Conservation (phyloP, 176 grass and related monocot genomes). For the Oryza meridionalis region DNA sequence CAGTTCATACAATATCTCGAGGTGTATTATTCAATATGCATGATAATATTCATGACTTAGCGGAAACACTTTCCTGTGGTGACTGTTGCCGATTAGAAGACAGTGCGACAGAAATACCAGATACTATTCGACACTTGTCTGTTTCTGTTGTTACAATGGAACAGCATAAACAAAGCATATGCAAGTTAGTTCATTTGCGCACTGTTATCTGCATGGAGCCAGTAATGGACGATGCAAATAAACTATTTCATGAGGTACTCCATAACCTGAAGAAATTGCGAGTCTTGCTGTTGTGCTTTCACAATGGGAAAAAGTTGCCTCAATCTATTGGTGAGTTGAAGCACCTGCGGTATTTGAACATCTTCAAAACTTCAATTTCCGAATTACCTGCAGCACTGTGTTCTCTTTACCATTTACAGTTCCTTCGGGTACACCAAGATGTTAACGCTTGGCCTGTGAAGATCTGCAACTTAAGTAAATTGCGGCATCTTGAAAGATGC, state of each 20-base stretch:
- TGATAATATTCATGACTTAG: background rate
- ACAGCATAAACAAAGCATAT: background rate
- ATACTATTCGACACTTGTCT: background rate
- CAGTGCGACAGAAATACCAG: background rate
- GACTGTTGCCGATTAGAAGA: conserved; percentile 15
- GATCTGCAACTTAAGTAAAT: background rate
- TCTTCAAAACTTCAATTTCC: background rate
- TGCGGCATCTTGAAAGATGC: background rate
- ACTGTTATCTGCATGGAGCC: background rate
- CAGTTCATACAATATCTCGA: no score
- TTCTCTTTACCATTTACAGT: conserved; percentile 15
- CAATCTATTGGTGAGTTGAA: conserved; percentile 11
- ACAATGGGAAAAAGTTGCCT: background rate
- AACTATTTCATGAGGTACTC: background rate
- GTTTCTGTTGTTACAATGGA: background rate
- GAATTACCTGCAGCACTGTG: background rate
- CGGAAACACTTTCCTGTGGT: background rate
- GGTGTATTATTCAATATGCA: no score
- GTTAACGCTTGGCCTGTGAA: background rate
- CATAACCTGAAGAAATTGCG: background rate
- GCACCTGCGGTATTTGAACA: conserved; percentile 14
- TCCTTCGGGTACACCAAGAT: background rate
- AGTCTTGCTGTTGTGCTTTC: background rate
- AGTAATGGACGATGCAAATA: background rate
- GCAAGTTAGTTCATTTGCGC: conserved; percentile 3